Evolutionary conservation across 176 grass and related monocot species (phyloP), one percentile per base, ranked within the genome.

Genomic region (Oryza glumipatula): DNA sequence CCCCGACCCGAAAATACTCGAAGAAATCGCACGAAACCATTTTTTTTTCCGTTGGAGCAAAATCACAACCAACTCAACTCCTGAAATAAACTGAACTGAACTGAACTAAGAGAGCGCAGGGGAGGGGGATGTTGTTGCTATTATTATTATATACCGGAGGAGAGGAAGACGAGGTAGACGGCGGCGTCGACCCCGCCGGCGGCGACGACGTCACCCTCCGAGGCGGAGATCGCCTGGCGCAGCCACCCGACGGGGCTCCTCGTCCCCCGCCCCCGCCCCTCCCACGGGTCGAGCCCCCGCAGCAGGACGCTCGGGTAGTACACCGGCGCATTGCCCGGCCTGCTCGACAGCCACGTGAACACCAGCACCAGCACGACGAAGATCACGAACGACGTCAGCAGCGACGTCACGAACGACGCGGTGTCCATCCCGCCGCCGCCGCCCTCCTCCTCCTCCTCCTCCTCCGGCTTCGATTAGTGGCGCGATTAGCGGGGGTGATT

Each of bases 111-210:
- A 14, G 51, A 68, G 4, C 32, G 60, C 1, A 16, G 39, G 4
- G 47, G 39, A 84, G 35, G 2, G 0, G 3, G 0, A 16, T 44
- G 47, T 36, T 30, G 28, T 2, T 32, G 30, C 30, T 32, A 32
- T 32, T 32, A 15, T 17, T 54, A 11, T 16, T 48, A 38, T 48
- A 38, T 92, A 99, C 97, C 84, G 30, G 97, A 89, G 17, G 88
- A 81, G 67, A 99, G 90, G 80, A 99, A 99, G 65, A 96, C 24
- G 64, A 99, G 89, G 77, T 99, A 99, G 41, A 89, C 90, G 41
- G 93, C 90, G 76, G 97, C 93, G 73, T 99, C 97, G 64, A 99
- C 84, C 12, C 96, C 97, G 14, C 69, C 76, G 0, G 86, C 90
- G 61, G 88, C 90, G 43, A 99, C 72, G 76, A 99, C 90, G 74